A percentile compares a stretch with the other conserved stretches of the same genome.
Evolutionary conservation across 495 filamentous ascomycete genomes (phyloP).

Genomic region (Astrocystis sublimbata): DNA sequence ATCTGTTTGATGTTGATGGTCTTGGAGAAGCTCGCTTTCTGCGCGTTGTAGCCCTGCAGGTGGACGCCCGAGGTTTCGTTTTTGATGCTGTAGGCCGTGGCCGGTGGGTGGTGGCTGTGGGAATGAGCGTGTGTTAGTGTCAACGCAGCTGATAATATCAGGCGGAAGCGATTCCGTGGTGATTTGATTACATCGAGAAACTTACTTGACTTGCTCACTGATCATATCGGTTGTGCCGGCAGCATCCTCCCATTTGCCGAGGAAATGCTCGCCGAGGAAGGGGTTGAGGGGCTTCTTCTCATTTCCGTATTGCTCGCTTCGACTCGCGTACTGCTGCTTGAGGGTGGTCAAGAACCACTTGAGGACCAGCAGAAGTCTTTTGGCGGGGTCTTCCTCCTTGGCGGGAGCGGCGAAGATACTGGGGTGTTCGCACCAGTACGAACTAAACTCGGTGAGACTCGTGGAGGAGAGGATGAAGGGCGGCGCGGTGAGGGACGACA

Average conservation of each 20-base stretch:
- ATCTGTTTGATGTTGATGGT: constrained; percentile 97
- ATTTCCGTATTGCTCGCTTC: constrained; percentile 86
- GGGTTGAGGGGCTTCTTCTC: constrained; percentile 98
- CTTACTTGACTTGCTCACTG: constrained; percentile 66
- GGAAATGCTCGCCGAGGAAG: constrained; percentile 86
- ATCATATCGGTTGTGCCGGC: constrained; percentile 67
- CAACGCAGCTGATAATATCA: constrained; percentile 38
- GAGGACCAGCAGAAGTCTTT: constrained; percentile 81
- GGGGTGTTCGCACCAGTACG: constrained; percentile 97
- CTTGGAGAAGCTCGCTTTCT: constrained; percentile 89
- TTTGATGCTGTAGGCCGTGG: constrained; percentile 89
- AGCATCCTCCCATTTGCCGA: constrained; percentile 82
- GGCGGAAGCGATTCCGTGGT: background rate
- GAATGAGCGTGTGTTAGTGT: constrained; percentile 35
- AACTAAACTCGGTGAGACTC: constrained; percentile 90
- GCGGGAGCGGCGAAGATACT: constrained; percentile 83
- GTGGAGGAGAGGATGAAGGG: constrained; percentile 94
- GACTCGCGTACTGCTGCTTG: constrained; percentile 89
- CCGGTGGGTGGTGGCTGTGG: constrained; percentile 89
- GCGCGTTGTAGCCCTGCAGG: constrained; percentile 95
- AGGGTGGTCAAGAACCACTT: constrained; percentile 98
- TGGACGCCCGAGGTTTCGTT: constrained; percentile 82
- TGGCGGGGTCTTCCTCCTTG: constrained; percentile 74
- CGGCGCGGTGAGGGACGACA: constrained; percentile 89
- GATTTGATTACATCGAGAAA: no score